Evolutionary conservation across 768 basidiomycete species (phyloP).

Genomic region (Macrocybe gigantea): DNA sequence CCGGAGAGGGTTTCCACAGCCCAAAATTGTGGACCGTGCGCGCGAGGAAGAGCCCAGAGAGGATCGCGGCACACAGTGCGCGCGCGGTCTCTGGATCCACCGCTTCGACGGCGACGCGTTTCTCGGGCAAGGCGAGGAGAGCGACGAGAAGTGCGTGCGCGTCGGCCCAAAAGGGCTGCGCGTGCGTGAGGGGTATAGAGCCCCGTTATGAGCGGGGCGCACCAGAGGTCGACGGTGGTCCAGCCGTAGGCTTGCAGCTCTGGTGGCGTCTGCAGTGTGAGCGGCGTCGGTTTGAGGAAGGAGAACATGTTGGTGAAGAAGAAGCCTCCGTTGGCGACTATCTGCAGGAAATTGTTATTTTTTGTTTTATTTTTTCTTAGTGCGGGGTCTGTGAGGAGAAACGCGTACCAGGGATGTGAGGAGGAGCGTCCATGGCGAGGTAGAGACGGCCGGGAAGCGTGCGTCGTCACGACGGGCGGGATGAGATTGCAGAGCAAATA

Average conservation of each 20-base stretch:
- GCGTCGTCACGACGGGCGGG: slow-evolving; percentile 57
- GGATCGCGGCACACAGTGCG: slow-evolving; percentile 63
- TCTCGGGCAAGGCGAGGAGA: slow-evolving; percentile 32
- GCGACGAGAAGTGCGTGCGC: slow-evolving; percentile 42
- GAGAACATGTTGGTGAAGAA: slow-evolving; percentile 73
- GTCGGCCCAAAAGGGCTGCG: slow-evolving; percentile 80
- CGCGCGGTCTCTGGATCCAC: slow-evolving; percentile 62
- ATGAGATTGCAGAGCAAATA: slow-evolving; percentile 75
- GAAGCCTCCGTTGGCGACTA: slow-evolving; percentile 76
- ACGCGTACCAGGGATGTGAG: slow-evolving; percentile 62
- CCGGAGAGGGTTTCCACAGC: slow-evolving; percentile 14
- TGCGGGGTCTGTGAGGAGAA: not conserved
- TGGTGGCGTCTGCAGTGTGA: slow-evolving; percentile 67
- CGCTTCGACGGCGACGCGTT: slow-evolving; percentile 33
- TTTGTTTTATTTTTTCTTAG: not conserved
- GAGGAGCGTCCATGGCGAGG: slow-evolving; percentile 74
- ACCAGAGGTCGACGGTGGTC: slow-evolving; percentile 83
- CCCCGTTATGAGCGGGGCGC: slow-evolving; percentile 70
- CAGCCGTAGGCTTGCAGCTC: slow-evolving; percentile 83
- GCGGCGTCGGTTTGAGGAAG: slow-evolving; percentile 66
- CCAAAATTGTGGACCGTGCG: slow-evolving; percentile 65
- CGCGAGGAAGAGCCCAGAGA: slow-evolving; percentile 54
- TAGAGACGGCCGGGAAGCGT: slow-evolving; percentile 44
- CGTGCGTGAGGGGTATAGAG: slow-evolving; percentile 80
- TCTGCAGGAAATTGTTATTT: slow-evolving; percentile 25